Conservation (phyloP, 2,329 filamentous ascomycete species). For the Byssothecium circinans region DNA sequence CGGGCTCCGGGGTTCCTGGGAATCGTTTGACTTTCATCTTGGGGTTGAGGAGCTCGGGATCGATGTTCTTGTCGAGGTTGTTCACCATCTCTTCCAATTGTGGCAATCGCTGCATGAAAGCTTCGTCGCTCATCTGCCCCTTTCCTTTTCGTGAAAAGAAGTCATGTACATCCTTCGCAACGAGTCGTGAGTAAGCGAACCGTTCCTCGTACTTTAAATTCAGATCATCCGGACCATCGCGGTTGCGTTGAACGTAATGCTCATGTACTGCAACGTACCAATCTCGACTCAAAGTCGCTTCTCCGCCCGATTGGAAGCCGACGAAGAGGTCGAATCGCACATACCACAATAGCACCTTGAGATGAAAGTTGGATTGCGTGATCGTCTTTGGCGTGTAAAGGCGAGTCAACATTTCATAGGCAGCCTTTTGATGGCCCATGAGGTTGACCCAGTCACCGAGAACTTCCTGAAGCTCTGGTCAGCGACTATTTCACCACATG, state of each 20-base stretch:
- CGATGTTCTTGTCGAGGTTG: constrained; percentile 54
- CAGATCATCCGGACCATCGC: constrained; percentile 63
- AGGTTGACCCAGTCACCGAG: constrained; percentile 95
- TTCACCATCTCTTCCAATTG: constrained; percentile 47
- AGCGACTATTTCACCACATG: constrained; percentile 1
- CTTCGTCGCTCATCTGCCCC: constrained; percentile 64
- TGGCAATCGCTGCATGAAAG: constrained; percentile 65
- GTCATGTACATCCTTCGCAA: constrained; percentile 78
- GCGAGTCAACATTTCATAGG: constrained; percentile 75
- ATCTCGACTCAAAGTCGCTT: constrained; percentile 70
- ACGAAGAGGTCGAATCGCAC: constrained; percentile 83
- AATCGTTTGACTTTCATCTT: constrained; percentile 67
- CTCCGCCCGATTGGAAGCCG: constrained; percentile 78
- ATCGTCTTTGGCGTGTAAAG: constrained; percentile 77
- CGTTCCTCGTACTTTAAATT: constrained; percentile 68
- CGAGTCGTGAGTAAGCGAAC: constrained; percentile 67
- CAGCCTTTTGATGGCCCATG: constrained; percentile 88
- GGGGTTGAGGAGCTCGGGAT: constrained; percentile 63
- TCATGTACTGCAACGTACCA: constrained; percentile 73
- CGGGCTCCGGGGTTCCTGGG: constrained; percentile 55
- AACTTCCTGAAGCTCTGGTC: constrained; percentile 67
- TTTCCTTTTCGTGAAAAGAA: constrained; percentile 71
- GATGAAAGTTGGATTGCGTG: constrained; percentile 68
- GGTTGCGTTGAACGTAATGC: constrained; percentile 63
- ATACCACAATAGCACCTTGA: constrained; percentile 85